Evolutionary conservation across 2,329 filamentous ascomycete species (phyloP).

Genomic region (Beauveria sp.): DNA sequence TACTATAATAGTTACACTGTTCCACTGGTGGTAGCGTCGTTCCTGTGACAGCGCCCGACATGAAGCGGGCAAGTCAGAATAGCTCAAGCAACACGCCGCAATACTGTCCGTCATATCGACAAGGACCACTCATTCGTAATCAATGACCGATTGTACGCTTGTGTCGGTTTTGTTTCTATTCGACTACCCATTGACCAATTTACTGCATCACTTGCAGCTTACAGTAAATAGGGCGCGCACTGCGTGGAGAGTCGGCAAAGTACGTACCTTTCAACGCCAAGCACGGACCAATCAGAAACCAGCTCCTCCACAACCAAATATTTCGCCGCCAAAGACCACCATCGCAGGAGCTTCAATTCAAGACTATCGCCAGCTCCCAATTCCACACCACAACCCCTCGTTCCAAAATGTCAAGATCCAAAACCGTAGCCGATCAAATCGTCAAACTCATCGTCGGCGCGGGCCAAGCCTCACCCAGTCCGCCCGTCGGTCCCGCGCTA

Average conservation of each 20-base stretch:
- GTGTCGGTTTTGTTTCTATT: too few relatives aligned
- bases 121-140: too few relatives aligned
- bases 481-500: slow-evolving; percentile 90
- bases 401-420: slow-evolving; percentile 44
- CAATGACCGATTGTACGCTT: too few relatives aligned
- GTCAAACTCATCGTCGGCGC: slow-evolving; percentile 98
- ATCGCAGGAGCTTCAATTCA: neutral
- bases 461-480: slow-evolving; percentile 88
- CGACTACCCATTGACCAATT: too few relatives aligned
- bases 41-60: too few relatives aligned
- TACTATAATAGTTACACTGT: too few relatives aligned
- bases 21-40: too few relatives aligned
- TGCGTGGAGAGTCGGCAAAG: neutral
- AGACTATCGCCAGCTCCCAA: neutral
- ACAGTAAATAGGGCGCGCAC: neutral
- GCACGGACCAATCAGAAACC: neutral
- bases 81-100: too few relatives aligned
- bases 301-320: neutral
- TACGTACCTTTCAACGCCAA: neutral
- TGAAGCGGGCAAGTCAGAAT: too few relatives aligned
- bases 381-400: slow-evolving; percentile 14
- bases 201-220: too few relatives aligned
- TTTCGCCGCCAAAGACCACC: neutral
- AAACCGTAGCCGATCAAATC: slow-evolving; percentile 55
- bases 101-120: too few relatives aligned